Percentiles rank a stretch among this genome's conserved stretches.
Conservation (phyloP, 768 basidiomycete species). For the Trametes gibbosa region DNA sequence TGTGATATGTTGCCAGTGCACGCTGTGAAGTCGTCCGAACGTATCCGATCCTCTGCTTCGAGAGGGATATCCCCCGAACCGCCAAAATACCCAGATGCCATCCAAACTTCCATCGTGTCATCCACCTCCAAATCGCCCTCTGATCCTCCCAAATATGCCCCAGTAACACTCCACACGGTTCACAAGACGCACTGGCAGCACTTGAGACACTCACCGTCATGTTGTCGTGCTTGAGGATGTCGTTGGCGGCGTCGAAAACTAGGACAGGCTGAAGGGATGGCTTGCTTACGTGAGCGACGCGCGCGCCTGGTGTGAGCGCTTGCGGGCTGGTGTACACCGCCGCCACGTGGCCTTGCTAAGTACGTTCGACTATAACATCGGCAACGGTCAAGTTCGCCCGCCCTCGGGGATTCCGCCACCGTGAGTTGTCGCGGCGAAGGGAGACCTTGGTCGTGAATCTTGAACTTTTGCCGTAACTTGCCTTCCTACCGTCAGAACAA, state of each 20-base stretch:
- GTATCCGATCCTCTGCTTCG: neutral
- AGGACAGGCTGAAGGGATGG: slow-evolving; percentile 5
- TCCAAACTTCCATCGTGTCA: slow-evolving; percentile 21
- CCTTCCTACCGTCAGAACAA: neutral
- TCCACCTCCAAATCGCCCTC: slow-evolving; percentile 18
- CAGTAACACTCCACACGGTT: slow-evolving; percentile 1
- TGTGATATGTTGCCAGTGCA: neutral
- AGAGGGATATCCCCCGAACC: neutral
- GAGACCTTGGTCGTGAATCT: neutral
- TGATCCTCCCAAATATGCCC: neutral
- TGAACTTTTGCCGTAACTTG: neutral
- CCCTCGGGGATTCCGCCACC: neutral
- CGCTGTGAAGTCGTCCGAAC: neutral
- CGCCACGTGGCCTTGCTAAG: slow-evolving; percentile 9
- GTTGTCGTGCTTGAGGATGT: slow-evolving; percentile 18
- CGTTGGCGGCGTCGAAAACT: slow-evolving; percentile 23
- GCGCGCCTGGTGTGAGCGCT: slow-evolving; percentile 8
- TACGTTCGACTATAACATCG: neutral
- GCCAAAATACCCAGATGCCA: slow-evolving; percentile 18
- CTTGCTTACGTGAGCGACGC: slow-evolving; percentile 16
- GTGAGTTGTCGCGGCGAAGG: neutral
- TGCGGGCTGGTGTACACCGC: slow-evolving; percentile 1
- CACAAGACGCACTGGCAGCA: slow-evolving; percentile 12
- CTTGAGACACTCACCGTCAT: slow-evolving; percentile 28
- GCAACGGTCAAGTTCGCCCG: slow-evolving; percentile 12